Evolutionary conservation across 2,329 filamentous ascomycete genomes (phyloP).

Genomic region (Teratosphaeria nubilosa): DNA sequence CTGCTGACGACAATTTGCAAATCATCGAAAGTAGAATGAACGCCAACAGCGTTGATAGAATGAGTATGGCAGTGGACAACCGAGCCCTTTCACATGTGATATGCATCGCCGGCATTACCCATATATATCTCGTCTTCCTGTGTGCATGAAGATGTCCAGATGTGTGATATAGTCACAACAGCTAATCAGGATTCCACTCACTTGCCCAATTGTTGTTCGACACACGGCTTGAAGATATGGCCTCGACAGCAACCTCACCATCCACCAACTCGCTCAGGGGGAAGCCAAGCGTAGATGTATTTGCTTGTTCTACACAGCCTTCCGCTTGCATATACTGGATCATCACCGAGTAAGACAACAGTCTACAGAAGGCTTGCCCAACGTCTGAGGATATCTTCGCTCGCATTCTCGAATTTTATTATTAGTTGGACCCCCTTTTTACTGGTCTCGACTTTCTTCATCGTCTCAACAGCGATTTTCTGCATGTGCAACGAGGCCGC

Average conservation of each 20-base stretch:
- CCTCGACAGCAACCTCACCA: neutral
- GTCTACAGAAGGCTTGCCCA: neutral
- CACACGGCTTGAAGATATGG: neutral
- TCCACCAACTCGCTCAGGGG: neutral
- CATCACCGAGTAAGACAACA: neutral
- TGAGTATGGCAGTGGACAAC: too few species aligned
- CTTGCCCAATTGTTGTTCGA: neutral
- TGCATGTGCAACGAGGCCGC: constrained; percentile 12
- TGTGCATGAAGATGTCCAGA: neutral
- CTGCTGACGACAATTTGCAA: too few species aligned
- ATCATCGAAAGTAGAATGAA: too few species aligned
- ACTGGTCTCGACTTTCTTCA: constrained; percentile 23
- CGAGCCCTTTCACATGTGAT: too few species aligned
- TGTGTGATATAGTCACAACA: neutral
- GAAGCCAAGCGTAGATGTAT: neutral
- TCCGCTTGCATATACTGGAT: neutral
- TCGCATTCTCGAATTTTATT: constrained; percentile 17
- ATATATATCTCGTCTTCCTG: too few species aligned
- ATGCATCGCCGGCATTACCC: too few species aligned
- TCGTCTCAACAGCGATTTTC: constrained; percentile 15
- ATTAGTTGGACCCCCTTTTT: constrained; percentile 22
- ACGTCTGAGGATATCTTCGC: neutral
- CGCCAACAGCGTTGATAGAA: too few species aligned
- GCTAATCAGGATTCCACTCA: neutral
- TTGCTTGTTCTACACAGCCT: neutral